phyloP scores from a whole-genome alignment of 306 rosid genomes.

The Vigna nakashimae region DNA sequence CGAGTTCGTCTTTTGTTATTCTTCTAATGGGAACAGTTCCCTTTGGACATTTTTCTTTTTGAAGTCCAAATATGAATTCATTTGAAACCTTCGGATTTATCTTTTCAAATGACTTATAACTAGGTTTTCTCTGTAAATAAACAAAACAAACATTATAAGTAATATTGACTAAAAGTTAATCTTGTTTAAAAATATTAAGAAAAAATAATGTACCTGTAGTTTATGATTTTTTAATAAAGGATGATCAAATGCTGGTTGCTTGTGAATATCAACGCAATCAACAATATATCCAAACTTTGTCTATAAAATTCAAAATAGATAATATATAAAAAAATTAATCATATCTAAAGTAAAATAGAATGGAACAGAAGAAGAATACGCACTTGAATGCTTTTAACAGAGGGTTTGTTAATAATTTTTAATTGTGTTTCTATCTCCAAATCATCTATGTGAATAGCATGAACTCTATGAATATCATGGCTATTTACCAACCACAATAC shows the following conservation, averaged over 20 bases:
- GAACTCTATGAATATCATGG: background rate
- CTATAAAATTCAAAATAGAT: background rate
- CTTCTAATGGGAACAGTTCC: background rate
- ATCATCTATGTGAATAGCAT: background rate
- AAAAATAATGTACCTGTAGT: background rate
- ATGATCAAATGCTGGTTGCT: conserved; percentile 30
- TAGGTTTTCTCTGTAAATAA: conserved; percentile 9
- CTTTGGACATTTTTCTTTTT: background rate
- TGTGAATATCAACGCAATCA: conserved; percentile 38
- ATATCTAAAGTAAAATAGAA: background rate
- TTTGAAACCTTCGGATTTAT: background rate
- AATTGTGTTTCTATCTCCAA: conserved; percentile 31
- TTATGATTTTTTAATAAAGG: conserved; percentile 37
- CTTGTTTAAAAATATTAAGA: background rate
- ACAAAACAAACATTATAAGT: background rate
- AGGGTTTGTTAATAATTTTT: conserved; percentile 20
- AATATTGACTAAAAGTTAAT: no score
- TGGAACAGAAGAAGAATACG: background rate
- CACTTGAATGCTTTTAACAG: conserved; percentile 34
- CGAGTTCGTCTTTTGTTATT: conserved; percentile 12
- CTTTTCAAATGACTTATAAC: background rate
- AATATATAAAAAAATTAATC: background rate
- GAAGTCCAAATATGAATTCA: background rate
- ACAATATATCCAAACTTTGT: conserved; percentile 6
- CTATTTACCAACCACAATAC: background rate